Evolutionary conservation across 179 eudicot species (phyloP).

Genomic region (Beta lomatogona): DNA sequence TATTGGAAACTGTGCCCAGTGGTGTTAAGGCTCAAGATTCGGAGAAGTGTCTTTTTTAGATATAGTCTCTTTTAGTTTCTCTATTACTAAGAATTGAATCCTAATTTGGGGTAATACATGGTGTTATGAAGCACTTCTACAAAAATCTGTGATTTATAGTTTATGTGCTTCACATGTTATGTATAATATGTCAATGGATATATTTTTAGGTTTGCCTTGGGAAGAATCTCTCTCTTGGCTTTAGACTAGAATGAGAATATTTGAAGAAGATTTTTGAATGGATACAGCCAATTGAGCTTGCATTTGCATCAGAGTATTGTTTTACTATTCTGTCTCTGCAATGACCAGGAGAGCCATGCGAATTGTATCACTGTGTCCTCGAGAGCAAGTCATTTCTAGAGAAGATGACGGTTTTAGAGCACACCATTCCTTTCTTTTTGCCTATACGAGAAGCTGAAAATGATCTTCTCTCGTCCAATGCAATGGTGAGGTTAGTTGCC

Average conservation of each 20-base stretch:
- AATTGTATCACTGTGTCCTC: conserved; percentile 83
- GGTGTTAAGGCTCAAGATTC: too few species aligned
- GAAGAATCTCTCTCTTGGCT: neutral
- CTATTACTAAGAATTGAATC: neutral
- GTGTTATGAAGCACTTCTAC: neutral
- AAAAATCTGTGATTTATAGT: neutral
- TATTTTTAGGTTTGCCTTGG: conserved; percentile 1
- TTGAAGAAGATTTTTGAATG: neutral
- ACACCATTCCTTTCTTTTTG: conserved; percentile 93
- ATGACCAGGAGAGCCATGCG: conserved; percentile 91
- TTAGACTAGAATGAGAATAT: neutral
- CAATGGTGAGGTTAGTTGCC: conserved; percentile 78
- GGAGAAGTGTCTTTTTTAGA: too few species aligned
- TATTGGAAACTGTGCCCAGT: too few species aligned
- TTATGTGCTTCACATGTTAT: neutral
- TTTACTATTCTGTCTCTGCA: conserved; percentile 1
- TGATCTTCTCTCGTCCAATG: conserved; percentile 93
- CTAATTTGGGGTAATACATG: neutral
- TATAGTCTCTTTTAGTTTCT: neutral
- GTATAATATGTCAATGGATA: neutral
- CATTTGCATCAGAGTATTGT: conserved; percentile 5
- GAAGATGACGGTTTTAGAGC: conserved; percentile 97
- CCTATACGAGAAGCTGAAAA: conserved; percentile 94
- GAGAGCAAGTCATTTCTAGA: conserved; percentile 99
- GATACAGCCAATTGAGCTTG: neutral